Percentiles rank a stretch among this genome's conserved stretches.
phyloP scores from a whole-genome alignment of 139 green algal genomes.

The Volvox africanus region DNA sequence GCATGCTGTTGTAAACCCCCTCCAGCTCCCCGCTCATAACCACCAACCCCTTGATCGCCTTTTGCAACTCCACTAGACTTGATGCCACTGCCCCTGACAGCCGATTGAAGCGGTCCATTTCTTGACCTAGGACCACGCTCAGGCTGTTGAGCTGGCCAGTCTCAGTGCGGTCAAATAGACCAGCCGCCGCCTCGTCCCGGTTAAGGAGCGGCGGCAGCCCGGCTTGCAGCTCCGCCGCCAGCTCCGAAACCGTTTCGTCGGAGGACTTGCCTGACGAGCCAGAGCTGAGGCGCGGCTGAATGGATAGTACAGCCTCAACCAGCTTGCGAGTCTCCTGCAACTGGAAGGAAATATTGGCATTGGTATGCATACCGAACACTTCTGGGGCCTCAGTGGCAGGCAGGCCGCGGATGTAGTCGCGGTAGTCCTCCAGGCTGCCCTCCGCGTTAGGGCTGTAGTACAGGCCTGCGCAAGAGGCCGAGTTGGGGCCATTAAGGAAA shows the following conservation, averaged over 20 bases:
- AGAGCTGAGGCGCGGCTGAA: slow-evolving; percentile 75
- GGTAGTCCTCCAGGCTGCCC: slow-evolving; percentile 63
- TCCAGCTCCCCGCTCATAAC: slow-evolving; percentile 91
- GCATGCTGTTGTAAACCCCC: slow-evolving; percentile 77
- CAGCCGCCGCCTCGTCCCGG: slow-evolving; percentile 60
- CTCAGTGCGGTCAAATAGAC: slow-evolving; percentile 72
- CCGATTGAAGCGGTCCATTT: slow-evolving; percentile 74
- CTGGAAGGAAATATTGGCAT: slow-evolving; percentile 89
- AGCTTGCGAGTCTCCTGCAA: slow-evolving; percentile 79
- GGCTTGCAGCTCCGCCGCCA: slow-evolving; percentile 70
- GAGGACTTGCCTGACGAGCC: slow-evolving; percentile 51
- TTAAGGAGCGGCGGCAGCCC: slow-evolving; percentile 63
- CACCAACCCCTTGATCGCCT: slow-evolving; percentile 86
- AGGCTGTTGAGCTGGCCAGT: slow-evolving; percentile 80
- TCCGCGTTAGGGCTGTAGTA: slow-evolving; percentile 64
- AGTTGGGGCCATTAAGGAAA: no score
- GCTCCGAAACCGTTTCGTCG: slow-evolving; percentile 73
- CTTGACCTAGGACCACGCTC: slow-evolving; percentile 85
- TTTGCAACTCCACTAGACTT: slow-evolving; percentile 80
- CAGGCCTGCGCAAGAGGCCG: slow-evolving; percentile 11
- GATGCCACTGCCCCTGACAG: slow-evolving; percentile 12
- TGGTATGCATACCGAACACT: slow-evolving; percentile 93
- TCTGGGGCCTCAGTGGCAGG: slow-evolving; percentile 80
- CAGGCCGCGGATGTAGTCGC: slow-evolving; percentile 76
- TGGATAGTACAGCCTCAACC: slow-evolving; percentile 78